These are phyloP conservation scores for Nitzschia sp. DNA, from an alignment of 108 stramenopile species.

Conservation along the genomic window DNA sequence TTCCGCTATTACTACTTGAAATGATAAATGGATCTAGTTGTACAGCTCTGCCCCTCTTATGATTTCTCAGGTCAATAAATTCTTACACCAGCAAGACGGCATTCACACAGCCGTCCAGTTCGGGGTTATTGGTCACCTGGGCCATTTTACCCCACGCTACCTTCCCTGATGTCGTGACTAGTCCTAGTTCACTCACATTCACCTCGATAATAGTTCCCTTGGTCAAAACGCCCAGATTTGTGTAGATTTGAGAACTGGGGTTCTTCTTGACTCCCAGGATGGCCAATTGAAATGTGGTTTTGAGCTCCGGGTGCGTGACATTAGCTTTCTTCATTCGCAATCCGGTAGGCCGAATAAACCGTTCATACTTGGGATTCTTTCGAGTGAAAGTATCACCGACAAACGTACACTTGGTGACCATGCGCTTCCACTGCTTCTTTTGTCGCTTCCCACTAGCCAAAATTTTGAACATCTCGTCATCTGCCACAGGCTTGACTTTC, in stretches of 20 bases:
- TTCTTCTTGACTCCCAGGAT: constrained; percentile 99
- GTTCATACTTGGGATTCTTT: constrained; percentile 99
- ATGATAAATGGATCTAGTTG: too few species aligned
- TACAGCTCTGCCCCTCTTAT: not conserved
- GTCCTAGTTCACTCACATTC: constrained; percentile 95
- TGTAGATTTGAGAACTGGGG: constrained; percentile 90
- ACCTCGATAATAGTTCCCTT: constrained; percentile 99
- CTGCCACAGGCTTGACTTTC: constrained; percentile 98
- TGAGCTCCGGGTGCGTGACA: constrained; percentile 99
- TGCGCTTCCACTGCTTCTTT: constrained; percentile 98
- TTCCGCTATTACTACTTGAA: too few species aligned
- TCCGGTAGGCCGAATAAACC: constrained; percentile 98
- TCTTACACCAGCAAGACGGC: constrained; percentile 39
- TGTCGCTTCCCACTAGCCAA: constrained; percentile 89
- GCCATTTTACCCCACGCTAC: constrained; percentile 99
- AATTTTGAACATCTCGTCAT: constrained; percentile 99
- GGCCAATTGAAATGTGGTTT: constrained; percentile 98
- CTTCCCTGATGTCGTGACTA: constrained; percentile 98
- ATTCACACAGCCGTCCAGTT: constrained; percentile 55
- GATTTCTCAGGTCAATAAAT: too few species aligned
- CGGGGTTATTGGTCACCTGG: constrained; percentile 95
- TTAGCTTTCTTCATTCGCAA: constrained; percentile 98
- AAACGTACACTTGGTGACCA: constrained; percentile 98
- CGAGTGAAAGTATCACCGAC: constrained; percentile 97
- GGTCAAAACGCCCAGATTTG: constrained; percentile 97